A percentile compares a stretch with the other conserved stretches of the same genome.
Conservation (phyloP, 768 basidiomycete genomes). For the Lactarius hatsudake region DNA sequence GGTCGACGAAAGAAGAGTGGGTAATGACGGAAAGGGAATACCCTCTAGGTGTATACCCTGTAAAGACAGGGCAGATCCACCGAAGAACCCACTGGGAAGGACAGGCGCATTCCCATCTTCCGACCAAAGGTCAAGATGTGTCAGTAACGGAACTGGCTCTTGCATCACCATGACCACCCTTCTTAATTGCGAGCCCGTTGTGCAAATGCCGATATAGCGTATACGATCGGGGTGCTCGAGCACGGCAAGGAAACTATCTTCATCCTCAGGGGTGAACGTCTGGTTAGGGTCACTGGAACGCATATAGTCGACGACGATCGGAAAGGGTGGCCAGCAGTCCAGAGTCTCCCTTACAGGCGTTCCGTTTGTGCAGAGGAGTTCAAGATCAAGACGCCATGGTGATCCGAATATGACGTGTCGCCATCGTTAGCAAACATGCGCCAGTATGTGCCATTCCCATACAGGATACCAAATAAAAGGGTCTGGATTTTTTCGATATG, state of each 20-base stretch:
- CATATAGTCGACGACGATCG: not conserved
- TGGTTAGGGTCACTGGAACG: too few species aligned
- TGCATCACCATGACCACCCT: too few species aligned
- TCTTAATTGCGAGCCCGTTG: too few species aligned
- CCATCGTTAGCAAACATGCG: conserved; percentile 2
- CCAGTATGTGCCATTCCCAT: not conserved
- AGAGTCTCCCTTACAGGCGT: not conserved
- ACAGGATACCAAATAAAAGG: too few species aligned
- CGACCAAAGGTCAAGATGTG: too few species aligned
- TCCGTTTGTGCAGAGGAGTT: conserved; percentile 1
- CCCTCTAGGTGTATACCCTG: not conserved
- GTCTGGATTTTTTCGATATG: too few species aligned
- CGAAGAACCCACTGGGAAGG: not conserved
- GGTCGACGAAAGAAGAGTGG: conserved; percentile 1
- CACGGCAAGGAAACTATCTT: not conserved
- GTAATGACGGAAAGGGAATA: not conserved
- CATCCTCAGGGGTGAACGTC: not conserved
- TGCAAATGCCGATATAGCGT: too few species aligned
- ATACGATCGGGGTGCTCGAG: too few species aligned
- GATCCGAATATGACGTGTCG: not conserved
- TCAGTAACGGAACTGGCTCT: too few species aligned
- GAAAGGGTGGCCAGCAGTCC: conserved; percentile 6
- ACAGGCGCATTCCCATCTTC: too few species aligned
- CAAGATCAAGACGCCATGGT: conserved; percentile 1
- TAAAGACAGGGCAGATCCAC: not conserved